Percentiles rank a stretch among this genome's conserved stretches.
Conservation (phyloP, 2,329 filamentous ascomycete species). For the Scytalidium lignicola region DNA sequence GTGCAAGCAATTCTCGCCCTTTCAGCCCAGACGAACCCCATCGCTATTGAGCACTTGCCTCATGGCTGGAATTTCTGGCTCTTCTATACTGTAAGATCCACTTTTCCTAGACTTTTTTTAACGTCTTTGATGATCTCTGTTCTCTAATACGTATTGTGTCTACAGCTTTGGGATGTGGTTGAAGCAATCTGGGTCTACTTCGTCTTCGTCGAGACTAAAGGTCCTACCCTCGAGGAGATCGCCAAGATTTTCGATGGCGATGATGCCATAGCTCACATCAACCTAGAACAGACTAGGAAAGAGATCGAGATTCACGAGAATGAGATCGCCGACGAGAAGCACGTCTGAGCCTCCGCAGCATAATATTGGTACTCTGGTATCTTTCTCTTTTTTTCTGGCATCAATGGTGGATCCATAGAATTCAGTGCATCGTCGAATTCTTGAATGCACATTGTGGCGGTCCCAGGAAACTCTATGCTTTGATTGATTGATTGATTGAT, state of each 20-base stretch:
- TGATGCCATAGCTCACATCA: neutral
- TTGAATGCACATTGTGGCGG: too few species aligned
- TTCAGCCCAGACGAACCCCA: slow-evolving; percentile 49
- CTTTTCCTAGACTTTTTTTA: neutral
- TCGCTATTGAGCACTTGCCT: slow-evolving; percentile 53
- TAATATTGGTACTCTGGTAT: too few species aligned
- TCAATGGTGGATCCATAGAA: too few species aligned
- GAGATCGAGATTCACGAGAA: neutral
- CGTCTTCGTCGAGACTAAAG: slow-evolving; percentile 29
- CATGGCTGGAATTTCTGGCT: slow-evolving; percentile 61
- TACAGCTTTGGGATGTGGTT: slow-evolving; percentile 30
- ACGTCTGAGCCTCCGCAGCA: neutral
- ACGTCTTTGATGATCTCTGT: neutral
- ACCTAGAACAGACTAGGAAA: neutral
- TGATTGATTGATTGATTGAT: too few species aligned
- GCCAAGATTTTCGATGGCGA: slow-evolving; percentile 5
- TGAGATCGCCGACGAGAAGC: neutral
- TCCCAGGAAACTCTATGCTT: too few species aligned
- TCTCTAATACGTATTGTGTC: neutral
- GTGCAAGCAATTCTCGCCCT: slow-evolving; percentile 4
- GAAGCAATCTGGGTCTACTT: slow-evolving; percentile 54
- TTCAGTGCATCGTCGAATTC: too few species aligned
- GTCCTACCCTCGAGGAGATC: slow-evolving; percentile 7
- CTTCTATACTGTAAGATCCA: slow-evolving; percentile 48
- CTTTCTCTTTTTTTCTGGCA: too few species aligned